Evolutionary conservation across 2,329 filamentous ascomycete species (phyloP).

Genomic region (Talaromyces piceae): DNA sequence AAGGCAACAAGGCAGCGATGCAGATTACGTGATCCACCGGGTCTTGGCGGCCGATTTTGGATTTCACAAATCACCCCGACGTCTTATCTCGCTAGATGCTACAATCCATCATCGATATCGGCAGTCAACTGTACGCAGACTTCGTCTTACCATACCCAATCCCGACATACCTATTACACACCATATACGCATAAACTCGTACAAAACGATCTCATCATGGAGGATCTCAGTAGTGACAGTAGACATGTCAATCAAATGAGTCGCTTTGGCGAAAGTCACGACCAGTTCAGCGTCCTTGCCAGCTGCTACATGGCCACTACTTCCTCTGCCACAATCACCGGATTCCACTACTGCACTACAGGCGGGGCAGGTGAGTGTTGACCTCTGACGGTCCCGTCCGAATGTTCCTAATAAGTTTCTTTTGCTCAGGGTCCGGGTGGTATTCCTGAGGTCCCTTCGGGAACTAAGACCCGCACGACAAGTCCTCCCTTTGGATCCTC

Average conservation of each 20-base stretch:
- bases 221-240: constrained; percentile 61
- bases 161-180: neutral
- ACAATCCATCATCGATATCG: neutral
- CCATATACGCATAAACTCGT: neutral
- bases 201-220: constrained; percentile 20
- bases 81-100: neutral
- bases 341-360: constrained; percentile 95
- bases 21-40: constrained; percentile 4
- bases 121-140: neutral
- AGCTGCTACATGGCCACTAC: constrained; percentile 81
- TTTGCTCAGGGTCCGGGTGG: constrained; percentile 66
- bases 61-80: neutral
- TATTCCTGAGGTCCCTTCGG: constrained; percentile 91
- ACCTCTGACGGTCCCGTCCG: neutral
- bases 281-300: constrained; percentile 69
- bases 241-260: constrained; percentile 58
- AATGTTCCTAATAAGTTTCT: neutral
- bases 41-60: neutral
- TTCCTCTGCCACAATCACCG: constrained; percentile 61
- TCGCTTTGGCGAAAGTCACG: constrained; percentile 45
- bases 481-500: constrained; percentile 82
- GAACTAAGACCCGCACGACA: constrained; percentile 74
- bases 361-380: constrained; percentile 61
- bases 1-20: neutral
- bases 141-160: neutral